Evolutionary conservation across 176 grass and related monocot genomes (phyloP).

Genomic region (Oryza meridionalis): DNA sequence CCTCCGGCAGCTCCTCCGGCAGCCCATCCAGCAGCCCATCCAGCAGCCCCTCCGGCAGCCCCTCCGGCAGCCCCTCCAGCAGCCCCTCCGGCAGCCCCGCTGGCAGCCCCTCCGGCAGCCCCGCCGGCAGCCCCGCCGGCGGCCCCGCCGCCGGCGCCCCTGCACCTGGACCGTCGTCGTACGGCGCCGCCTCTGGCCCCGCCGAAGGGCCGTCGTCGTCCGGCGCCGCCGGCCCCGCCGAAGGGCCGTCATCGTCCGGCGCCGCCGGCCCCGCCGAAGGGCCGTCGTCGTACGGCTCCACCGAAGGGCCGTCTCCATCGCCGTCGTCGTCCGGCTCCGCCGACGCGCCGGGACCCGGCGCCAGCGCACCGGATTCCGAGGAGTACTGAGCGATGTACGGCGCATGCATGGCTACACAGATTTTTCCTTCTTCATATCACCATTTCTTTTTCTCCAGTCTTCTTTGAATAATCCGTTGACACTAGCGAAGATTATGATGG

Average conservation of each 20-base stretch:
- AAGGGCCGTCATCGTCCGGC: neutral
- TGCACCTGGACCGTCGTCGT: neutral
- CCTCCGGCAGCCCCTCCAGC: neutral
- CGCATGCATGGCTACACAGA: neutral
- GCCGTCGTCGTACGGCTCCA: neutral
- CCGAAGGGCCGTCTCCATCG: neutral
- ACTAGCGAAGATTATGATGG: neutral
- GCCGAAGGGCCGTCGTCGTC: neutral
- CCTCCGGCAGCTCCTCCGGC: neutral
- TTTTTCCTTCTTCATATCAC: neutral
- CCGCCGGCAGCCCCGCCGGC: neutral
- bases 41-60: neutral
- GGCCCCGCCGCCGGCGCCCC: neutral
- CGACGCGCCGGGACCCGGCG: neutral
- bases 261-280: neutral
- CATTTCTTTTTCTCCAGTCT: neutral
- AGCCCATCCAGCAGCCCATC: neutral
- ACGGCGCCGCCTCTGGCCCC: too few species aligned
- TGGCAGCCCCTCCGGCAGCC: neutral
- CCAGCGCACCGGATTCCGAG: neutral
- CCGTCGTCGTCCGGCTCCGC: neutral
- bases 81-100: neutral
- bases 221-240: neutral
- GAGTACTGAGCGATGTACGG: neutral
- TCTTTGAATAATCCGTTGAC: neutral